Conservation (phyloP, 192 early-diverging fungal genomes). For the Coemansia sp. region DNA sequence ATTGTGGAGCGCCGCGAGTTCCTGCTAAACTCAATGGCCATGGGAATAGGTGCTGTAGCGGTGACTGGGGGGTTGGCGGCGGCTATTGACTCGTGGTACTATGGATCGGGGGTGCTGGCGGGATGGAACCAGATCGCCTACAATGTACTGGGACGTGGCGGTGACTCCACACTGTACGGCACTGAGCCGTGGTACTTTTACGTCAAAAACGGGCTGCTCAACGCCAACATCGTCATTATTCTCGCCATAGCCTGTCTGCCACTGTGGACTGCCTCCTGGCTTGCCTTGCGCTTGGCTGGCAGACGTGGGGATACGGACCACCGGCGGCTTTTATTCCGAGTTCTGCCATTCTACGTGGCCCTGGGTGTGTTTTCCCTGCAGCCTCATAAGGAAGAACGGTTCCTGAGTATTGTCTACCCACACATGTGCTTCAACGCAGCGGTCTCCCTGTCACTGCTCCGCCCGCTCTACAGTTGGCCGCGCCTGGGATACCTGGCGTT, state of each 20-base stretch:
- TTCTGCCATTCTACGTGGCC: slow-evolving; percentile 75
- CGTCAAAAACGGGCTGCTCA: slow-evolving; percentile 84
- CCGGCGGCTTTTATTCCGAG: slow-evolving; percentile 57
- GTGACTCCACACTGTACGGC: slow-evolving; percentile 80
- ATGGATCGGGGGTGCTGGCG: slow-evolving; percentile 68
- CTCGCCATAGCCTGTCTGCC: slow-evolving; percentile 69
- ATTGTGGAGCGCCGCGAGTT: slow-evolving; percentile 45
- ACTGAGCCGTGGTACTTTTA: slow-evolving; percentile 95
- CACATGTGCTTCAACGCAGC: slow-evolving; percentile 80
- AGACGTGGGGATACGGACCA: slow-evolving; percentile 4
- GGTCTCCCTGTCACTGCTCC: slow-evolving; percentile 60
- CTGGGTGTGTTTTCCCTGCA: slow-evolving; percentile 78
- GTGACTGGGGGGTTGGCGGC: slow-evolving; percentile 56
- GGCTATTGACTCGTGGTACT: slow-evolving; percentile 77
- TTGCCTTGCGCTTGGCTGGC: slow-evolving; percentile 1
- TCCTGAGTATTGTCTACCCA: slow-evolving; percentile 91
- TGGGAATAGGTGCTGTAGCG: slow-evolving; percentile 32
- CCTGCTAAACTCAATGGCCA: slow-evolving; percentile 20
- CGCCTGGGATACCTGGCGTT: slow-evolving; percentile 50
- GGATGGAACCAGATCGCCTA: slow-evolving; percentile 89
- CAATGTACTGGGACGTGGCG: slow-evolving; percentile 75
- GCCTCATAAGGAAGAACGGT: slow-evolving; percentile 98
- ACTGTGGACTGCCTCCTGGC: slow-evolving; percentile 49
- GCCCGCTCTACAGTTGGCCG: slow-evolving; percentile 31
- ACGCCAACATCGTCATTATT: slow-evolving; percentile 83